Base-by-base conservation (phyloP, 2,329 filamentous ascomycete species). In the Alternaria gaisen region DNA sequence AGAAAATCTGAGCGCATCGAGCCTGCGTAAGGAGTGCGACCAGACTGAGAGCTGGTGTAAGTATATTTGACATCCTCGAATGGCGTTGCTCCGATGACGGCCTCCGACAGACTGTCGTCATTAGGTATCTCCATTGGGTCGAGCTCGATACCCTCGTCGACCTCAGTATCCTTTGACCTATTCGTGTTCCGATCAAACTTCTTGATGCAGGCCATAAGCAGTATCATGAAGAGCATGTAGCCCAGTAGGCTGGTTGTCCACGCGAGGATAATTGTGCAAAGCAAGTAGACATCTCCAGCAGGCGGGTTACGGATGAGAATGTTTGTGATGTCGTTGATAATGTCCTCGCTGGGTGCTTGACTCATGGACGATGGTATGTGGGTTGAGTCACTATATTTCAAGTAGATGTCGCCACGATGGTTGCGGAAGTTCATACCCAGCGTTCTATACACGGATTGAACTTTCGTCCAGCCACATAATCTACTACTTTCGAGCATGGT, bases 321-420 rank as follows among this genome's bases (percentile, higher is more conserved):
- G 1, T 22, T 22, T 5, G n/a, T 34, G 42, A 44, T 28, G 16
- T 18, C 14, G 16, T n/a, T 10, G 24, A 44, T 28, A 2, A 24
- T 10, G 12, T 44, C 14, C 42, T 44, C 14, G 22, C 20, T 42
- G 12, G 40, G 40, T 24, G 20, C 6, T 11, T 16, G 20, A 6
- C 20, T 12, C 3, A 12, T 47, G 12, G 11, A 22, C 8, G 44
- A 10, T 30, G 44, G 18, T 18, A 22, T 20, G 10, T 24, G 20
- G 11, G 18, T 22, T 18, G 34, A 6, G 26, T 47, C 44, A 10
- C 32, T 50, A 9, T 50, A 22, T 18, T 57, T 65, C 62, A 41
- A 65, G 32, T 58, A 58, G 36, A 63, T 57, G n/a, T 62, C 59
- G 32, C 62, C 62, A 3, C 56, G 62, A 41, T 63, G 56, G 7